A percentile compares a stretch with the other conserved stretches of the same genome.
These are phyloP conservation scores for Eleusine indica DNA, from an alignment of 176 grass and related monocot genomes.

Conservation along the genomic window DNA sequence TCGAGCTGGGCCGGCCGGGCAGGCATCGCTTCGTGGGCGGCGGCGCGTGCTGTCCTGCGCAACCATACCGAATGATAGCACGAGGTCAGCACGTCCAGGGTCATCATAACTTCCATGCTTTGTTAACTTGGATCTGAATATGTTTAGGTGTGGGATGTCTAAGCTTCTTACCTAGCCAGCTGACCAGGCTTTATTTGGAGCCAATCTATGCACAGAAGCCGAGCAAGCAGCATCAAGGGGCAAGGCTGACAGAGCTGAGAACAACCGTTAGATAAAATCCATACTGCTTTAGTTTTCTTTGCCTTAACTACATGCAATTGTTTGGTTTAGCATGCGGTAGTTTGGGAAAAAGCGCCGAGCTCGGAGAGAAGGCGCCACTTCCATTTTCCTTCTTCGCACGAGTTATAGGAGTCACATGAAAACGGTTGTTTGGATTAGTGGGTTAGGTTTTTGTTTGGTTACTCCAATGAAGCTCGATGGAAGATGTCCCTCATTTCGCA, in stretches of 20 bases:
- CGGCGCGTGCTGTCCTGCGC: constrained; percentile 37
- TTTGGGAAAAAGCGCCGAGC: too few relatives aligned
- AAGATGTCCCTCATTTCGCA: too few relatives aligned
- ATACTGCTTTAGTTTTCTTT: neutral
- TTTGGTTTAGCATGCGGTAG: too few relatives aligned
- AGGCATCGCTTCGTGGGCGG: constrained; percentile 34
- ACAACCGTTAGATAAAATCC: constrained; percentile 3
- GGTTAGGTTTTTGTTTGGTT: too few relatives aligned
- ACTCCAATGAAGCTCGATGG: too few relatives aligned
- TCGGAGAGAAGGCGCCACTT: neutral
- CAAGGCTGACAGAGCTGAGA: neutral
- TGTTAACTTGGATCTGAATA: constrained; percentile 8
- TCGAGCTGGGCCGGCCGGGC: constrained; percentile 20
- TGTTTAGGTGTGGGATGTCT: neutral
- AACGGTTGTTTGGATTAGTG: too few relatives aligned
- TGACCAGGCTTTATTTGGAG: neutral
- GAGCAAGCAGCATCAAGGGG: neutral
- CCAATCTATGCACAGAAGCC: neutral
- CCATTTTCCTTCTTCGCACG: neutral
- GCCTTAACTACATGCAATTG: neutral
- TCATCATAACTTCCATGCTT: constrained; percentile 32
- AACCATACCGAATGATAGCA: constrained; percentile 38
- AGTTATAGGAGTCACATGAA: too few relatives aligned
- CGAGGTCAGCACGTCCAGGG: neutral
- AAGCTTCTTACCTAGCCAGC: constrained; percentile 8